Evolutionary conservation across 495 filamentous ascomycete species (phyloP).

Genomic region (Tuber microsphaerosporum): DNA sequence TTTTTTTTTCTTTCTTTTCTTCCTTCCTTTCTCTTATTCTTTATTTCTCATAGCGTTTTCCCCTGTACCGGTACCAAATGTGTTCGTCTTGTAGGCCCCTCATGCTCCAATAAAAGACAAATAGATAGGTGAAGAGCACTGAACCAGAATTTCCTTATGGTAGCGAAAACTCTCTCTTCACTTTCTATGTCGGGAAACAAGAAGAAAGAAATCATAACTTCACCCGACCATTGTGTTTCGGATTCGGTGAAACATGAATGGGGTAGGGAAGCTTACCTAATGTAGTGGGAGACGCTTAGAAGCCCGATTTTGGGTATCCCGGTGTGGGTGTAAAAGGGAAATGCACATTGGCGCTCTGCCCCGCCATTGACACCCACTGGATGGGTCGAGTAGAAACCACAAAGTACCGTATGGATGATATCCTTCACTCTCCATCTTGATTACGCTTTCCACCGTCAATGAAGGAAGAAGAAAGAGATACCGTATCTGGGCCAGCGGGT

Average conservation of each 20-base stretch:
- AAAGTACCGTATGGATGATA: slow-evolving; percentile 9
- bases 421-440: slow-evolving; percentile 21
- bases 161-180: neutral
- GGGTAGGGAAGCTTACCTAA: slow-evolving; percentile 10
- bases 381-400: neutral
- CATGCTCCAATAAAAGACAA: neutral
- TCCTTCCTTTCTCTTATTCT: neutral
- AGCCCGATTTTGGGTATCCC: slow-evolving; percentile 33
- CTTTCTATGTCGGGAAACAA: neutral
- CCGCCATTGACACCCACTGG: neutral
- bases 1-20: slow-evolving; percentile 16
- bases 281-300: slow-evolving; percentile 31
- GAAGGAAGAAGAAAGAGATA: slow-evolving; percentile 6
- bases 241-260: slow-evolving; percentile 28
- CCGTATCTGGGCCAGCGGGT: neutral
- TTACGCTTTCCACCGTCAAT: slow-evolving; percentile 21
- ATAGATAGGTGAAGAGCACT: neutral
- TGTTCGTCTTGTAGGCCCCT: neutral
- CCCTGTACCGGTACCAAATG: neutral
- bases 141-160: neutral
- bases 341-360: slow-evolving; percentile 1
- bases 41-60: neutral
- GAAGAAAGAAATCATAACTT: neutral
- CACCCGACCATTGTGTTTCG: neutral
- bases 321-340: slow-evolving; percentile 29